phyloP scores from a whole-genome alignment of 192 early-diverging fungal genomes.

The Backusella liffmaniae region DNA sequence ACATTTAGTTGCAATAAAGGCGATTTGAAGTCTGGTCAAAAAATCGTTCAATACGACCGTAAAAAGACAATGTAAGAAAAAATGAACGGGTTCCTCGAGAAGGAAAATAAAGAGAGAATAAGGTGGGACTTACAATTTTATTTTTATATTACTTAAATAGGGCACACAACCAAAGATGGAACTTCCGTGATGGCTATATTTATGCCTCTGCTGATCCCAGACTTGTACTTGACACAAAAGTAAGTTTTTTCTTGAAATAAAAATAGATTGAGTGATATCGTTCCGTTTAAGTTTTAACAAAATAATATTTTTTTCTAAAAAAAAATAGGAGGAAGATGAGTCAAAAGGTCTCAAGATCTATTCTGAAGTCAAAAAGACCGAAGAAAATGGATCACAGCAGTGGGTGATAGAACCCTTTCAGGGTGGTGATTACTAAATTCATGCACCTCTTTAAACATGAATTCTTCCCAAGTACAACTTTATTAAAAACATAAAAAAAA shows the following conservation, averaged over 20 bases:
- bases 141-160: slow-evolving; percentile 1
- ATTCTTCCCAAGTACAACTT: slow-evolving; percentile 12
- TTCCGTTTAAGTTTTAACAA: not conserved
- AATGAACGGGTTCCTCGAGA: not conserved
- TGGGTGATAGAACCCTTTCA: slow-evolving; percentile 9
- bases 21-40: slow-evolving; percentile 13
- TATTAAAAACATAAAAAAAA: not conserved
- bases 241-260: not conserved
- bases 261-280: not conserved
- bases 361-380: not conserved
- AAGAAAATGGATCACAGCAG: slow-evolving; percentile 4
- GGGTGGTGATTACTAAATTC: not conserved
- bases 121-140: not conserved
- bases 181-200: slow-evolving; percentile 26
- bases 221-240: slow-evolving; percentile 31
- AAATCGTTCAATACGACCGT: slow-evolving; percentile 26
- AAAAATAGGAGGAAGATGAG: not conserved
- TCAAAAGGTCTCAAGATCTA: not conserved
- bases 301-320: not conserved
- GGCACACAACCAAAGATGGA: slow-evolving; percentile 36
- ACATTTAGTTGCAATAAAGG: not conserved
- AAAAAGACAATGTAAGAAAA: slow-evolving; percentile 30
- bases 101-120: not conserved
- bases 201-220: slow-evolving; percentile 28
- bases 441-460: not conserved